Conservation (phyloP, 495 filamentous ascomycete genomes). For the Hyaloscypha finlandica region DNA sequence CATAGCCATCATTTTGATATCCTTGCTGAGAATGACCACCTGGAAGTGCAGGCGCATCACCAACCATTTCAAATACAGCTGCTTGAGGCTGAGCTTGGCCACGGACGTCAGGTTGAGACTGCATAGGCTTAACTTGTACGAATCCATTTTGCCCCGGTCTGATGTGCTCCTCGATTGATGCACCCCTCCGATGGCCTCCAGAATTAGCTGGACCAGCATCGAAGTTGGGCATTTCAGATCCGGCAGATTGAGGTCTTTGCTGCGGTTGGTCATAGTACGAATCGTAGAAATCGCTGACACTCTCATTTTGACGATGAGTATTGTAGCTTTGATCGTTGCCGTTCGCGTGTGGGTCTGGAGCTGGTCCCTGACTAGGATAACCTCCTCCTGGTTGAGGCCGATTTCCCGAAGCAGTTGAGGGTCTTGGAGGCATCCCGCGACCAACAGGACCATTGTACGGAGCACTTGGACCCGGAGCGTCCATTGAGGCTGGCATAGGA, state of each 20-base stretch:
- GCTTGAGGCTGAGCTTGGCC: slow-evolving; percentile 51
- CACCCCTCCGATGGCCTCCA: slow-evolving; percentile 14
- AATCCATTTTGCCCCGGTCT: slow-evolving; percentile 47
- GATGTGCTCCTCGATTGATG: slow-evolving; percentile 54
- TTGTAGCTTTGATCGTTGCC: slow-evolving; percentile 10
- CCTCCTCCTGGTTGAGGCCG: slow-evolving; percentile 46
- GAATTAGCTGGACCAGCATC: slow-evolving; percentile 56
- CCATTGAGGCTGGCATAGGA: slow-evolving; percentile 23
- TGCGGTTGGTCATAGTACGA: slow-evolving; percentile 49
- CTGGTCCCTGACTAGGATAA: slow-evolving; percentile 43
- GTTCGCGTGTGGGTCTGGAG: slow-evolving; percentile 16
- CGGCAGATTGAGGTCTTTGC: slow-evolving; percentile 33
- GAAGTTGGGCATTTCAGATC: slow-evolving; percentile 72
- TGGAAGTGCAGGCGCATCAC: slow-evolving; percentile 53
- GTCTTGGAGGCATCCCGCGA: slow-evolving; percentile 46
- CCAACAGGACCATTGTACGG: slow-evolving; percentile 47
- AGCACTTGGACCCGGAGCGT: slow-evolving; percentile 36
- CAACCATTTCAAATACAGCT: slow-evolving; percentile 70
- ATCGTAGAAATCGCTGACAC: slow-evolving; percentile 56
- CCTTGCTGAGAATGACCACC: slow-evolving; percentile 38
- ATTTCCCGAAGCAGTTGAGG: slow-evolving; percentile 51
- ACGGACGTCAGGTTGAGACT: slow-evolving; percentile 70
- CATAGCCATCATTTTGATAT: slow-evolving; percentile 38
- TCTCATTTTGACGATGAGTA: slow-evolving; percentile 17
- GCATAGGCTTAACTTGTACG: slow-evolving; percentile 49